These are phyloP conservation scores for Adansonia digitata DNA, from an alignment of 345 rosid species.

Conservation along the genomic window DNA sequence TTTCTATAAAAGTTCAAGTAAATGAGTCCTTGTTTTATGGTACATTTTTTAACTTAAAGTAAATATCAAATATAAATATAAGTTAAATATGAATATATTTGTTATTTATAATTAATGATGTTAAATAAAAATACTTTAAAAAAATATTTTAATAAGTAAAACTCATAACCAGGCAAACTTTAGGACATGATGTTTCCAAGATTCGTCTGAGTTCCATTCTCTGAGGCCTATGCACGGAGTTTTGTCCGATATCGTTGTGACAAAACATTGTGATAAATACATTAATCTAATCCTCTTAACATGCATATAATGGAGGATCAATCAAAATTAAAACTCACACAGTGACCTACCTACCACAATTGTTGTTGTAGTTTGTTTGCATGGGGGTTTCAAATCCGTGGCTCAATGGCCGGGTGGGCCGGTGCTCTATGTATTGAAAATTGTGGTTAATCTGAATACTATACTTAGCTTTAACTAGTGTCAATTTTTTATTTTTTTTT, in stretches of 20 bases:
- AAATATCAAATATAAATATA: no score
- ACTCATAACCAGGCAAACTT: constrained; percentile 6
- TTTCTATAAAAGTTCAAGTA: background rate
- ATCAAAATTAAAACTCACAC: constrained; percentile 33
- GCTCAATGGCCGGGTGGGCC: constrained; percentile 62
- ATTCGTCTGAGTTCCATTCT: constrained; percentile 1
- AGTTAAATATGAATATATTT: no score
- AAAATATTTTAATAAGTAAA: background rate
- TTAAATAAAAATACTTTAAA: no score
- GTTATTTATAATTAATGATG: no score
- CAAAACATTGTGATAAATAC: constrained; percentile 15
- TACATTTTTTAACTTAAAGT: background rate
- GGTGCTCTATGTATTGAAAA: constrained; percentile 42
- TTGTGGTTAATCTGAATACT: constrained; percentile 18
- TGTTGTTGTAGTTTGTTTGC: constrained; percentile 1
- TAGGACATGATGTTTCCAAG: constrained; percentile 9
- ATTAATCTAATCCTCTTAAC: constrained; percentile 21
- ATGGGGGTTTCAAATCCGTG: constrained; percentile 38
- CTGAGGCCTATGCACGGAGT: constrained; percentile 3
- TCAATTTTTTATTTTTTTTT: background rate
- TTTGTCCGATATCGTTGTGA: constrained; percentile 13
- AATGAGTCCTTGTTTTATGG: background rate
- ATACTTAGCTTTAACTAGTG: background rate
- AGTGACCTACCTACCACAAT: constrained; percentile 47
- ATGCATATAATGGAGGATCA: constrained; percentile 33